Base-by-base conservation (phyloP, 164 flowering plant species). In the Magnolia sinica region DNA sequence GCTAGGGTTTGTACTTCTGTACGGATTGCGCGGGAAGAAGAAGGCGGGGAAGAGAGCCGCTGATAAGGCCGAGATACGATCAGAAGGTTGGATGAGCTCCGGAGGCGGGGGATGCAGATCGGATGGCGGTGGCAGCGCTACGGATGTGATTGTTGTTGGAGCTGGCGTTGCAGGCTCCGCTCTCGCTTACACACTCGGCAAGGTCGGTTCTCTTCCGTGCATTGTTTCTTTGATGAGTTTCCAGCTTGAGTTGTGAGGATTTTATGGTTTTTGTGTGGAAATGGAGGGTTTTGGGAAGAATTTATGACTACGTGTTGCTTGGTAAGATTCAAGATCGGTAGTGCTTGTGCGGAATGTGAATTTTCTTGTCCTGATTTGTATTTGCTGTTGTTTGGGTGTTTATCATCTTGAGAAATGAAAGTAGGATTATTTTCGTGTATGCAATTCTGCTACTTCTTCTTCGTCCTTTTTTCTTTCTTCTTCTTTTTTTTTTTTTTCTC, bases 81-180 rank as follows among this genome's bases (percentile, higher is more conserved):
- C 16, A 68, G 64, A 68, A 65, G 19, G 71, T 31, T 50, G 59
- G 14, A 72, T 67, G 13, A 45, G 23, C 49, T 51, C 70, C 9
- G 59, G 59, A 7, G 69, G 73, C 18, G 81, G 80, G 50, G 86
- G 87, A 80, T 75, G 84, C 75, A 58, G 82, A 77, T 85, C 86
- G 72, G 70, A 16, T 16, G 45, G 7, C 45, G 45, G 45, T 37
- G 16, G 75, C 3, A 52, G 49, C 20, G 74, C 68, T 22, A 72
- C 74, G 50, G 92, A 92, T 73, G 91, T 94, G 63, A 85, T 94
- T 76, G 81, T 94, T 68, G 98, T 94, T 14, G 98, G 98, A 7
- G 98, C 98, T 19, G 98, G 98, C 61, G 97, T 94, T 18, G 97
- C 95, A 37, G 98, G 98, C 55, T 71, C 95, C 2, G 98, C 98